phyloP scores from a whole-genome alignment of 768 basidiomycete species.

The Amanita inopinata region DNA sequence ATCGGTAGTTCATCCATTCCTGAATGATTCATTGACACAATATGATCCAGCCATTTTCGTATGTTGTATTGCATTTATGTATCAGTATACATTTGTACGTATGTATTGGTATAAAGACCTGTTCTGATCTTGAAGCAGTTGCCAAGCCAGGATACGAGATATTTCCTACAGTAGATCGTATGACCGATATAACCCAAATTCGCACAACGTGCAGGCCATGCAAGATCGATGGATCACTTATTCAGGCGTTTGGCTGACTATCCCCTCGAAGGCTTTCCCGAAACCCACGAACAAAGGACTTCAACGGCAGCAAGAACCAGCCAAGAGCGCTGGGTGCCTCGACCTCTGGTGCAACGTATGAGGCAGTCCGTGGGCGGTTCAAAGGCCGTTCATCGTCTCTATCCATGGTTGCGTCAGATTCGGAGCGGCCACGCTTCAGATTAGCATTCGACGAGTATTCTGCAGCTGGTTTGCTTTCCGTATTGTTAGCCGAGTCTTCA shows the following conservation, averaged over 20 bases:
- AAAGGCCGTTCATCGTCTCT: constrained; percentile 27
- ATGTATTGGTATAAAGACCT: too few relatives aligned
- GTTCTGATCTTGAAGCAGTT: constrained; percentile 8
- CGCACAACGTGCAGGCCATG: too few relatives aligned
- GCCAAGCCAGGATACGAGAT: neutral
- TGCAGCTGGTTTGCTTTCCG: neutral
- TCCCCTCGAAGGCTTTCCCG: constrained; percentile 41
- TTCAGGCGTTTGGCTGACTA: constrained; percentile 3
- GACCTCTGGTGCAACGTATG: constrained; percentile 31
- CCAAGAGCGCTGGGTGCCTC: constrained; percentile 40
- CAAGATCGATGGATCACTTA: constrained; percentile 11
- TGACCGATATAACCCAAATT: too few relatives aligned
- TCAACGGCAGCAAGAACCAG: constrained; percentile 55
- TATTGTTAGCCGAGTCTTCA: neutral
- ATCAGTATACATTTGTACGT: too few relatives aligned
- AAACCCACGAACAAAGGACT: constrained; percentile 59
- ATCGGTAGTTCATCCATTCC: constrained; percentile 4
- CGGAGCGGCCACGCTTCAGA: constrained; percentile 5
- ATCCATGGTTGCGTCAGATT: neutral
- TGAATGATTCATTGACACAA: neutral
- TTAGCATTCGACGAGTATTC: neutral
- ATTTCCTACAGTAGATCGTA: constrained; percentile 12
- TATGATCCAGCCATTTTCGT: neutral
- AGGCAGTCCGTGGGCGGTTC: constrained; percentile 44
- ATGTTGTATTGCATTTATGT: neutral